A percentile compares a stretch with the other conserved stretches of the same genome.
Evolutionary conservation across 2,329 filamentous ascomycete species (phyloP).

Genomic region (Macrophomina pseudophaseolina): DNA sequence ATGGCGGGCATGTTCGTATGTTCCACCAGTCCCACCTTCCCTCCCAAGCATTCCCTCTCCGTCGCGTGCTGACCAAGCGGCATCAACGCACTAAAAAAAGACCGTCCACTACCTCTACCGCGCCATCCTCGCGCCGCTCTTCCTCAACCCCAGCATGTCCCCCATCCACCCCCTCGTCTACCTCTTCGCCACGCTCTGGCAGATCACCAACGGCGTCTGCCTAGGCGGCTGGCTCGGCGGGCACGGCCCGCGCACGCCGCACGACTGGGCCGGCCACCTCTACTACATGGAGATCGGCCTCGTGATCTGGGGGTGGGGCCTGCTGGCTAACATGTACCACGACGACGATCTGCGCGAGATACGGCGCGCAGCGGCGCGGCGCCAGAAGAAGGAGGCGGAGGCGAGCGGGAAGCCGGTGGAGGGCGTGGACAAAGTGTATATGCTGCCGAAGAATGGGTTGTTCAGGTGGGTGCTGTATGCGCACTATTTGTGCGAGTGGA

Average conservation of each 20-base stretch:
- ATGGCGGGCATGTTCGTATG: slow-evolving; percentile 70
- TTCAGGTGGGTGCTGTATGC: slow-evolving; percentile 86
- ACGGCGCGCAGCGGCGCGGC: slow-evolving; percentile 68
- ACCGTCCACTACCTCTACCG: slow-evolving; percentile 90
- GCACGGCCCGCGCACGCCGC: slow-evolving; percentile 71
- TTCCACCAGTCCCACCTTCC: slow-evolving; percentile 26
- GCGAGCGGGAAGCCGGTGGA: slow-evolving; percentile 52
- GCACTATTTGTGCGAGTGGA: slow-evolving; percentile 96
- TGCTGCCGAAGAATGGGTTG: slow-evolving; percentile 80
- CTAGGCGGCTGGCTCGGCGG: slow-evolving; percentile 82
- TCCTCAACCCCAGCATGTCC: slow-evolving; percentile 87
- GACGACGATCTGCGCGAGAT: slow-evolving; percentile 91
- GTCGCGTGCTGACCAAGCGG: too few species aligned
- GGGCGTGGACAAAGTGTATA: slow-evolving; percentile 79
- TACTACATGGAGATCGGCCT: slow-evolving; percentile 66
- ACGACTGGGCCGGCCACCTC: slow-evolving; percentile 55
- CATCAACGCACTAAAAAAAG: slow-evolving; percentile 40
- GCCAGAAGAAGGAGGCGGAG: slow-evolving; percentile 58
- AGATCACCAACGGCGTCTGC: slow-evolving; percentile 77
- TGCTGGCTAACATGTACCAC: slow-evolving; percentile 83
- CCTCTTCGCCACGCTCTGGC: slow-evolving; percentile 70
- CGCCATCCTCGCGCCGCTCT: slow-evolving; percentile 78
- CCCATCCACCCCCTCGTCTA: slow-evolving; percentile 78
- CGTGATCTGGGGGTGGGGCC: slow-evolving; percentile 74
- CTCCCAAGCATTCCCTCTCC: neutral